Evolutionary conservation across 1,284 basidiomycete genomes (phyloP).

Genomic region (Gymnopus androsaceus): DNA sequence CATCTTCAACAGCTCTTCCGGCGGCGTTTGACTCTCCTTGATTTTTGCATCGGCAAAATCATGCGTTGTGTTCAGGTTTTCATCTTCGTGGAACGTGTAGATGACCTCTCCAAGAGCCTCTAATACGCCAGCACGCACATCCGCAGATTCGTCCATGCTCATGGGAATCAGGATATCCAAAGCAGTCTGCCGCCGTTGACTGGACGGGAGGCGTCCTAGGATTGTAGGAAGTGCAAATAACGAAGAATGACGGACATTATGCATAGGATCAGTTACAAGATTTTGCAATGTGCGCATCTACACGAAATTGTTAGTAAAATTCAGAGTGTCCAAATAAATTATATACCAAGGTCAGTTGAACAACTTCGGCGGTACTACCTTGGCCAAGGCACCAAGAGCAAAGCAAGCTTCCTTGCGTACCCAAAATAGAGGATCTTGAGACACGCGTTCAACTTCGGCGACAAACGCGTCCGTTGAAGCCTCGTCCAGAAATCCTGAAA

Average conservation of each 20-base stretch:
- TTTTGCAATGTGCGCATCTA: conserved; percentile 81
- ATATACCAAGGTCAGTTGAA: conserved; percentile 66
- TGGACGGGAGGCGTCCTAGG: conserved; percentile 62
- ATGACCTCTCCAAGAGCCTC: conserved; percentile 93
- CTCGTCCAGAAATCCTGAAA: conserved; percentile 59
- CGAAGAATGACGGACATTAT: conserved; percentile 89
- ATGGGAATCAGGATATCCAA: conserved; percentile 65
- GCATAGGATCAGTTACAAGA: conserved; percentile 71
- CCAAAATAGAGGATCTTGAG: conserved; percentile 79
- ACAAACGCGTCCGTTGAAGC: conserved; percentile 73
- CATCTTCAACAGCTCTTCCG: conserved; percentile 76
- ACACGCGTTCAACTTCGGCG: conserved; percentile 78
- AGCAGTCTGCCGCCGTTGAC: conserved; percentile 62
- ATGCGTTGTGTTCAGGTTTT: not conserved
- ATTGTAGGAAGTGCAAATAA: conserved; percentile 86
- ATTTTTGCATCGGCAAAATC: not conserved
- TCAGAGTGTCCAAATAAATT: conserved; percentile 8
- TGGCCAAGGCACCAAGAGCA: conserved; percentile 86
- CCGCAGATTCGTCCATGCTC: conserved; percentile 64
- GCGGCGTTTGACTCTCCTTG: conserved; percentile 69
- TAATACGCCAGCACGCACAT: conserved; percentile 81
- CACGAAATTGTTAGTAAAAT: conserved; percentile 12
- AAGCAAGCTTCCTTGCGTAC: conserved; percentile 90
- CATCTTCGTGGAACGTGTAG: conserved; percentile 67
- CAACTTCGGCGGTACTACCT: conserved; percentile 78